Conservation (phyloP, 2,329 filamentous ascomycete species). For the Acarospora socialis region DNA sequence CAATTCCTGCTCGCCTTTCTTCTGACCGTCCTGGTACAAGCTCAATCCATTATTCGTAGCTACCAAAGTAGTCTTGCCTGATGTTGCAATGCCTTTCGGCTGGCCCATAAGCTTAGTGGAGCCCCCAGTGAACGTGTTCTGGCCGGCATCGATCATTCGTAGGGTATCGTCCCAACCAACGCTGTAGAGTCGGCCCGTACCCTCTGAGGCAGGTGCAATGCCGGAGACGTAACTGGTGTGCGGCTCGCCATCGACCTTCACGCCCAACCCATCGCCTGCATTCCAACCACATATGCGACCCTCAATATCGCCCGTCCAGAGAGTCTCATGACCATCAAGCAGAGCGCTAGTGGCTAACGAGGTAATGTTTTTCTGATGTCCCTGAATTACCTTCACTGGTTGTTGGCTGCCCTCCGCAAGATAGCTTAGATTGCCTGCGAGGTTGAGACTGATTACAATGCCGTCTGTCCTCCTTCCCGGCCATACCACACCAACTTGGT, state of each 20-base stretch:
- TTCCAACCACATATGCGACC: conserved; percentile 81
- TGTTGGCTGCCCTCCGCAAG: conserved; percentile 56
- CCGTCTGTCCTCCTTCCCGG: conserved; percentile 69
- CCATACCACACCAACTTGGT: conserved; percentile 92
- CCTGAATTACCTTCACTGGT: conserved; percentile 60
- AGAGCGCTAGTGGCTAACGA: conserved; percentile 48
- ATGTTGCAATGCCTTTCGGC: conserved; percentile 57
- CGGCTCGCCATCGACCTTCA: conserved; percentile 59
- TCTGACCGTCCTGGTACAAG: conserved; percentile 42
- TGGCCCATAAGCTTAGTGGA: conserved; percentile 58
- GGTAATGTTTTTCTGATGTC: conserved; percentile 85
- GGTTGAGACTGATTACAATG: conserved; percentile 75
- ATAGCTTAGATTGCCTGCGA: conserved; percentile 84
- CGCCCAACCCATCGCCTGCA: conserved; percentile 50
- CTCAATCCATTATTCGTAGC: conserved; percentile 45
- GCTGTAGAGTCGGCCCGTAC: conserved; percentile 53
- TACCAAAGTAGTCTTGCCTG: conserved; percentile 40
- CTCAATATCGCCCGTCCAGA: conserved; percentile 88
- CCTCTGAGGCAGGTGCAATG: conserved; percentile 44
- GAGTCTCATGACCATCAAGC: conserved; percentile 37
- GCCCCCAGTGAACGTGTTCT: conserved; percentile 60
- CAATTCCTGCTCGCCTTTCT: conserved; percentile 43
- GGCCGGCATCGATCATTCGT: conserved; percentile 59
- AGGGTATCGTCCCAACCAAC: conserved; percentile 92
- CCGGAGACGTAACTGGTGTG: conserved; percentile 80